phyloP scores from a whole-genome alignment of 2,329 filamentous ascomycete genomes.

The Seiridium cupressi region DNA sequence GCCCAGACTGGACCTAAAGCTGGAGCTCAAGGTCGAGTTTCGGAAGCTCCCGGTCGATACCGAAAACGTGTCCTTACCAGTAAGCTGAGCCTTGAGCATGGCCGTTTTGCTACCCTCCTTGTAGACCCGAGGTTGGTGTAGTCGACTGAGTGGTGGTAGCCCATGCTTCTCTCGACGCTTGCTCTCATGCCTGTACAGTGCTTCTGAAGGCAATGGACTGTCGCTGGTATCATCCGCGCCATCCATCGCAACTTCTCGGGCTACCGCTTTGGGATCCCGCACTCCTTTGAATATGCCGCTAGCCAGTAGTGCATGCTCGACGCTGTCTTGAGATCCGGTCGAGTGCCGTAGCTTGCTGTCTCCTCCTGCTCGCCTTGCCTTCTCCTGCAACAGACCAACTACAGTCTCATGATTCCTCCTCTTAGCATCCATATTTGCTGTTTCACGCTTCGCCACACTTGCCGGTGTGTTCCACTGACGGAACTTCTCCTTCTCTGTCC shows the following conservation, averaged over 20 bases:
- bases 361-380: conserved; percentile 16
- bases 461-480: conserved; percentile 38
- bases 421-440: conserved; percentile 16
- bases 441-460: conserved; percentile 23
- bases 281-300: conserved; percentile 25
- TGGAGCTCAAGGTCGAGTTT: conserved; percentile 30
- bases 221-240: conserved; percentile 11
- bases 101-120: conserved; percentile 29
- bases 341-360: conserved; percentile 17
- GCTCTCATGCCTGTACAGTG: conserved; percentile 25
- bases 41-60: conserved; percentile 28
- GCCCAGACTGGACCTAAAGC: conserved; percentile 29
- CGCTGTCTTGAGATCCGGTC: conserved; percentile 13
- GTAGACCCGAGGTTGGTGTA: conserved; percentile 19
- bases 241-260: conserved; percentile 18
- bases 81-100: conserved; percentile 23
- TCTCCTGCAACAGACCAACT: conserved; percentile 20
- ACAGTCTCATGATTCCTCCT: conserved; percentile 18
- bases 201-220: conserved; percentile 15
- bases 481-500: conserved; percentile 49
- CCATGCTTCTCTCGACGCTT: conserved; percentile 24
- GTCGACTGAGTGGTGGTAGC: conserved; percentile 21
- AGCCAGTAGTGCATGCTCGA: conserved; percentile 27
- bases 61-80: conserved; percentile 24
- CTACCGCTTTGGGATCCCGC: conserved; percentile 22